Conservation (phyloP, 1,284 basidiomycete genomes). For the Papiliotrema nemorosa region DNA sequence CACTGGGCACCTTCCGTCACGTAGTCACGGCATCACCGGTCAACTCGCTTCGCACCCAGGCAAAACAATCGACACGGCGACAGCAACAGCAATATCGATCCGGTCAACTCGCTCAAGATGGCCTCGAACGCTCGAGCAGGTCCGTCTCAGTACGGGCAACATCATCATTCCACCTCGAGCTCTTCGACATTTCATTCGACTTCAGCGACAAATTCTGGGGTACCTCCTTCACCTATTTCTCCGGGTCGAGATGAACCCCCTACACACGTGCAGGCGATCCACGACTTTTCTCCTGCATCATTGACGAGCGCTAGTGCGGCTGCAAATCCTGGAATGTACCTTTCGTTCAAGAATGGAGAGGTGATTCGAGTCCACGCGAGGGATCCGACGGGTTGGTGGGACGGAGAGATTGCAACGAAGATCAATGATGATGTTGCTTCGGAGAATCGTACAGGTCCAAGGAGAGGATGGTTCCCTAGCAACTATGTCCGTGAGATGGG, state of each 20-base stretch:
- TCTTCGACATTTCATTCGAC: not conserved
- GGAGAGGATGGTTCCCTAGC: slow-evolving; percentile 98
- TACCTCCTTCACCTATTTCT: not conserved
- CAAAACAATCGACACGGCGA: too few species aligned
- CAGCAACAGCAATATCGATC: too few species aligned
- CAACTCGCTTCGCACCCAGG: too few species aligned
- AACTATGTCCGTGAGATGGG: slow-evolving; percentile 51
- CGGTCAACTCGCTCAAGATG: too few species aligned
- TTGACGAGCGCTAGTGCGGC: slow-evolving; percentile 20
- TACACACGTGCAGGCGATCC: slow-evolving; percentile 69
- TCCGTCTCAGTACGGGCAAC: not conserved
- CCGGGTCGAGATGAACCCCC: not conserved
- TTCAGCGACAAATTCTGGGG: too few species aligned
- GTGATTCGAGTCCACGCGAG: slow-evolving; percentile 83
- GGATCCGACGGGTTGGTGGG: slow-evolving; percentile 95
- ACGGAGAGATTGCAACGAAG: slow-evolving; percentile 68
- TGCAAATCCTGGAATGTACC: slow-evolving; percentile 64
- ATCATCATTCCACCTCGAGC: not conserved
- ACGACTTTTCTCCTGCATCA: slow-evolving; percentile 70
- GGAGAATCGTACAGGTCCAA: slow-evolving; percentile 20
- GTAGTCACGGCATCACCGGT: too few species aligned
- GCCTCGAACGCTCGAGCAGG: not conserved
- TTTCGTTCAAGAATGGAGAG: slow-evolving; percentile 84
- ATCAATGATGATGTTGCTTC: slow-evolving; percentile 8
- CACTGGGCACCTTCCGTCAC: too few species aligned